Percentiles rank a stretch among this genome's conserved stretches.
phyloP scores from a whole-genome alignment of 768 basidiomycete genomes.

The Russula compacta region DNA sequence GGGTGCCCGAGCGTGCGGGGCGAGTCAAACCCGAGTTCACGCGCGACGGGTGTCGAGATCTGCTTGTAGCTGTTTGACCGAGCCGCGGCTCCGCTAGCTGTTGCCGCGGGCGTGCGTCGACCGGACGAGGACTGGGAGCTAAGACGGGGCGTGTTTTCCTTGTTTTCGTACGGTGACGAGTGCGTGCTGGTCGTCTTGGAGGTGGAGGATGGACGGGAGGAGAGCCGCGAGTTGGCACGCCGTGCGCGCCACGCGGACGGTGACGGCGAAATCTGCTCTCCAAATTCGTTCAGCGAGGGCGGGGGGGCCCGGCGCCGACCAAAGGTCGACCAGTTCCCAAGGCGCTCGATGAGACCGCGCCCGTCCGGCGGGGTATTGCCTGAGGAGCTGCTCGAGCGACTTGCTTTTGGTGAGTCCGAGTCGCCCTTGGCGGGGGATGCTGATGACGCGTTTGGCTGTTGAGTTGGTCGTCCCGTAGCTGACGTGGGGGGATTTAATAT shows the following conservation, averaged over 20 bases:
- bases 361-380: background rate
- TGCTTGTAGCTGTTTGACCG: constrained; percentile 1
- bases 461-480: background rate
- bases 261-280: constrained; percentile 10
- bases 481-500: background rate
- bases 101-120: constrained; percentile 17
- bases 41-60: constrained; percentile 25
- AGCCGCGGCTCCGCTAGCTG: background rate
- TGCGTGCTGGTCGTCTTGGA: constrained; percentile 21
- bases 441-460: background rate
- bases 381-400: constrained; percentile 4
- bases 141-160: constrained; percentile 5
- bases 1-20: constrained; percentile 35
- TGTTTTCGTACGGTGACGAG: constrained; percentile 27
- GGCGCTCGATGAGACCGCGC: constrained; percentile 10
- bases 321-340: constrained; percentile 32
- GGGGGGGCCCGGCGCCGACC: constrained; percentile 23
- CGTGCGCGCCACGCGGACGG: constrained; percentile 20
- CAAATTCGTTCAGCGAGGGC: constrained; percentile 16
- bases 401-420: constrained; percentile 4
- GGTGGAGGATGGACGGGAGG: constrained; percentile 22
- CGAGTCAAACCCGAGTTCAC: constrained; percentile 26
- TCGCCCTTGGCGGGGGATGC: background rate
- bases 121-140: constrained; percentile 23
- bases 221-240: constrained; percentile 14